Evolutionary conservation across 2,329 filamentous ascomycete species (phyloP).

Genomic region (Diaporthe capsici): DNA sequence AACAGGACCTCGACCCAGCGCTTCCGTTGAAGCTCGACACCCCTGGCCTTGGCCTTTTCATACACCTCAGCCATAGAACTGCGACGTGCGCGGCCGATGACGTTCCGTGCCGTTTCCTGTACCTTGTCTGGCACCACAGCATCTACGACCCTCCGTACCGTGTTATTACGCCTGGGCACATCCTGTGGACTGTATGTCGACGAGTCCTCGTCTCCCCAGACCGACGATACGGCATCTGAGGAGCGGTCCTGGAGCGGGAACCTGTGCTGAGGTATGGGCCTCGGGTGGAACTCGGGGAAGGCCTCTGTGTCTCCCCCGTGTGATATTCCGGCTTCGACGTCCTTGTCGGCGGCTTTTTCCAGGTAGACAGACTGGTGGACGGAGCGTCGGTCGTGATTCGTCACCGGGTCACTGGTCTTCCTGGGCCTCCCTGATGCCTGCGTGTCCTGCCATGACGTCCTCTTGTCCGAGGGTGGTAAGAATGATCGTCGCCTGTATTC

Average conservation of each 20-base stretch:
- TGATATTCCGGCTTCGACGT: background rate
- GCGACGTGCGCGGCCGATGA: constrained; percentile 14
- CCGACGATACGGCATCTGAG: background rate
- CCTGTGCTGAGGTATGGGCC: background rate
- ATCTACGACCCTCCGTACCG: constrained; percentile 28
- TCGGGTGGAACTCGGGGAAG: background rate
- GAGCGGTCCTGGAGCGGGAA: constrained; percentile 17
- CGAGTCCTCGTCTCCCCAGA: constrained; percentile 20
- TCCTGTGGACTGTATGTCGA: background rate
- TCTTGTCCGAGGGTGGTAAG: background rate
- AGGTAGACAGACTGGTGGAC: constrained; percentile 10
- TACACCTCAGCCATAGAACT: constrained; percentile 40
- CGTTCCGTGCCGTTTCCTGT: constrained; percentile 33
- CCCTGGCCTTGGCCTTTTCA: constrained; percentile 43
- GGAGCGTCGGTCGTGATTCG: constrained; percentile 16
- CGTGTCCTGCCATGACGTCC: constrained; percentile 15
- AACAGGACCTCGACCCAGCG: constrained; percentile 45
- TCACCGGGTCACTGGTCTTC: constrained; percentile 15
- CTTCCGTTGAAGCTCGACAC: constrained; percentile 42
- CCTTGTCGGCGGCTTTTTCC: background rate
- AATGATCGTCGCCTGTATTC: constrained; percentile 30
- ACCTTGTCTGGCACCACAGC: constrained; percentile 34
- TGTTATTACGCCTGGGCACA: constrained; percentile 20
- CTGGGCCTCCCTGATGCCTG: constrained; percentile 3
- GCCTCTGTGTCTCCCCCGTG: background rate